Conservation (phyloP, 331 rosid species). For the Acacia pycnantha region DNA sequence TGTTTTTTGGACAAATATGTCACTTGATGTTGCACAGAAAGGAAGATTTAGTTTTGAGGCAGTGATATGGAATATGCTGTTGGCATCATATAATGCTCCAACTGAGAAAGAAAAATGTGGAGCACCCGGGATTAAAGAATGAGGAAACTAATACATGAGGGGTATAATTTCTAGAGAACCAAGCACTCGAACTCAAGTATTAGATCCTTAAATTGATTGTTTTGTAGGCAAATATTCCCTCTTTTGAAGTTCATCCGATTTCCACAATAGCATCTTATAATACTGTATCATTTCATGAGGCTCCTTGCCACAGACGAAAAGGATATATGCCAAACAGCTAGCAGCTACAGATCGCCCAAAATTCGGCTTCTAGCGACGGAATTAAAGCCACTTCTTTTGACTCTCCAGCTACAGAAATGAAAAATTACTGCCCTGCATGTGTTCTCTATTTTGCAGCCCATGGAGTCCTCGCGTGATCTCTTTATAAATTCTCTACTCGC, state of each 20-base stretch:
- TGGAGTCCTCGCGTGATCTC: neutral
- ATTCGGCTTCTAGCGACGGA: neutral
- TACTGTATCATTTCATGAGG: neutral
- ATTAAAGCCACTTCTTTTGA: neutral
- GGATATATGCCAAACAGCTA: slow-evolving; percentile 26
- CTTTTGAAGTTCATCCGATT: slow-evolving; percentile 5
- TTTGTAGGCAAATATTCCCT: slow-evolving; percentile 14
- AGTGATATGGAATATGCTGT: neutral
- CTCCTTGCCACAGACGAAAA: slow-evolving; percentile 6
- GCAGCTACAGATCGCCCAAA: neutral
- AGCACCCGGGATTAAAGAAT: neutral
- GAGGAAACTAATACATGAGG: neutral
- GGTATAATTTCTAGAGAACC: neutral
- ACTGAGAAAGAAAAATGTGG: too few relatives aligned
- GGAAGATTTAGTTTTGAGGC: neutral
- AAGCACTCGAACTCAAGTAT: neutral
- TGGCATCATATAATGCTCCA: neutral
- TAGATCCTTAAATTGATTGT: neutral
- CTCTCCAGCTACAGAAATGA: neutral
- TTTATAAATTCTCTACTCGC: too few relatives aligned
- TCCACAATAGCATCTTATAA: neutral
- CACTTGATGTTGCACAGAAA: neutral
- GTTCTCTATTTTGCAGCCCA: neutral
- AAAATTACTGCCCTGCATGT: neutral
- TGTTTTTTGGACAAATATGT: too few relatives aligned